Percentiles rank a stretch among this genome's conserved stretches.
These are phyloP conservation scores for Arxiozyma bovina DNA, from an alignment of 1,139 yeast genomes.

Conservation along the genomic window DNA sequence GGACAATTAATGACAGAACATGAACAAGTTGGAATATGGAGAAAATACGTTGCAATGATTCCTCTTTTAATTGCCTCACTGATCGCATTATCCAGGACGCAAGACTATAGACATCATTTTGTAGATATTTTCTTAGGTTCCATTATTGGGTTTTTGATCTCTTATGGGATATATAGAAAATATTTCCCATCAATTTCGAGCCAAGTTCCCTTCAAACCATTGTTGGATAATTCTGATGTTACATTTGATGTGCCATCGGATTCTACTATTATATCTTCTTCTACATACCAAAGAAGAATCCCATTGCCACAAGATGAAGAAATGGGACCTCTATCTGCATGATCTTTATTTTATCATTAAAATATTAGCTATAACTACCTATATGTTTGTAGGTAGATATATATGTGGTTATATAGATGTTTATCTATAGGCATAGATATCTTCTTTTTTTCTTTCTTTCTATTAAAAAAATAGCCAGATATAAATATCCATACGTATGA, in stretches of 20 bases:
- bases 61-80: conserved; percentile 52
- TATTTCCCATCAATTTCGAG: conserved; percentile 38
- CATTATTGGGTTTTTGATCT: conserved; percentile 40
- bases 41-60: conserved; percentile 35
- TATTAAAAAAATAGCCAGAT: no score
- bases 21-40: conserved; percentile 46
- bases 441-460: no score
- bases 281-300: conserved; percentile 4
- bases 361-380: no score
- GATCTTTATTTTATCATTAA: background rate
- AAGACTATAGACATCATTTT: conserved; percentile 74
- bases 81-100: conserved; percentile 63
- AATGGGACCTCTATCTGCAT: conserved; percentile 5
- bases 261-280: conserved; percentile 2
- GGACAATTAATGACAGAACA: conserved; percentile 47
- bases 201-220: conserved; percentile 33
- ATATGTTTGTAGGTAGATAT: background rate
- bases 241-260: conserved; percentile 11
- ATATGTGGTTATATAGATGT: no score
- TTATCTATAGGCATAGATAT: background rate
- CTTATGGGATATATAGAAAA: conserved; percentile 39
- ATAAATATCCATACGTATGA: no score
- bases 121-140: conserved; percentile 59
- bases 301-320: conserved; percentile 9
- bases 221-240: conserved; percentile 34